Base-by-base conservation (phyloP, 2,329 filamentous ascomycete genomes). In the Trichophyton rubrum region DNA sequence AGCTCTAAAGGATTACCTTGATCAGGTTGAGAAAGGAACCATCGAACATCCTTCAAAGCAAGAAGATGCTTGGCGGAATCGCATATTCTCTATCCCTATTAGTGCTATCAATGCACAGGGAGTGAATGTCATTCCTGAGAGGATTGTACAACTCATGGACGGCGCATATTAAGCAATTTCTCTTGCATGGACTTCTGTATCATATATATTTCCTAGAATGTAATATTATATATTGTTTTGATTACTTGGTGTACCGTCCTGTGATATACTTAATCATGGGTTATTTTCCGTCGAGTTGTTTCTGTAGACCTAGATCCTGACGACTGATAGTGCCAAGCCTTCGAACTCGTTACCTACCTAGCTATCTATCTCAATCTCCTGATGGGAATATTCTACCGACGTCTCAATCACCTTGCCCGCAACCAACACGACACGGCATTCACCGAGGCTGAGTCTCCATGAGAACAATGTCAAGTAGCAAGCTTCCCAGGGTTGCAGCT, bases 21-120 rank as follows among this genome's bases (percentile, higher is more conserved):
- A 81, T 3, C 77, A 76, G 3, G 80, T 97, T 24, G 82, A 82
- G 58, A 77, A 76, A 0, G 86, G 87, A 1, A 73, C 76, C 20
- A 79, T 81, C 61, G 77, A 80, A 30, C 92, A 96, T 73, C 92
- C 91, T 0, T 91, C 88, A 82, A 86, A 86, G 74, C 76, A 69
- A 73, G 80, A 73, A 74, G 85, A 78, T 80, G 88, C 77, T 4
- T 86, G 83, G 82, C 80, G 72, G 62, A 73, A 75, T 55, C 75
- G 74, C 22, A 62, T 84, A 35, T 78, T 82, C 22, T 88, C 83
- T 20, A 85, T 97, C 62, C 93, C 93, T 0, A 85, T 97, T 56
- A 95, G 91, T 71, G 93, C 92, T 56, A 95, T 96, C 64, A 83
- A 86, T 61, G 89, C 88, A 3, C 85, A 96, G 71, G 91, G 92